phyloP scores from a whole-genome alignment of 208 protist genomes.

The Angomonas deanei region DNA sequence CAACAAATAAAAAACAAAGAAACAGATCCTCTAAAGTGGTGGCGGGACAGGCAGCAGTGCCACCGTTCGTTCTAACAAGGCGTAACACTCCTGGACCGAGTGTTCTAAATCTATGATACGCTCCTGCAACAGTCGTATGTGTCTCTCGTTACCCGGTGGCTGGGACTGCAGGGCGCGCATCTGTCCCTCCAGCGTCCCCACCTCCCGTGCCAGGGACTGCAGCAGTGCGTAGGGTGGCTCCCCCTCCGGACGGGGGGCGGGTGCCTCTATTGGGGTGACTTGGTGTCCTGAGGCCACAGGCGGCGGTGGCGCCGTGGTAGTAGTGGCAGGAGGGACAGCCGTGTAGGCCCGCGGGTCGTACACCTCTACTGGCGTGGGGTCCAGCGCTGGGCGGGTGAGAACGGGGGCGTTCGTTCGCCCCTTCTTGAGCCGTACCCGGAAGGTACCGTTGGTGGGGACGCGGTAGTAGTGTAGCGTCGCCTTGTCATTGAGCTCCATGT shows the following conservation, averaged over 20 bases:
- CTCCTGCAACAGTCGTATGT: slow-evolving; percentile 1
- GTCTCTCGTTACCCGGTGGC: neutral
- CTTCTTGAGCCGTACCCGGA: slow-evolving; percentile 26
- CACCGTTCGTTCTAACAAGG: slow-evolving; percentile 38
- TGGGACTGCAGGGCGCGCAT: neutral
- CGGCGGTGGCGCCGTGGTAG: neutral
- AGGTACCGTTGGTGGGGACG: slow-evolving; percentile 65
- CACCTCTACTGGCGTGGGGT: slow-evolving; percentile 5
- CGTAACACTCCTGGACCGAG: slow-evolving; percentile 39
- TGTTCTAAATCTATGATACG: slow-evolving; percentile 57
- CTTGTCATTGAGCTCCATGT: slow-evolving; percentile 83
- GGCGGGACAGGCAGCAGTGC: slow-evolving; percentile 25
- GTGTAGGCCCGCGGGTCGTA: slow-evolving; percentile 14
- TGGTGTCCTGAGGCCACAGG: neutral
- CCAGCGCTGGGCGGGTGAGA: neutral
- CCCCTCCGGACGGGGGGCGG: neutral
- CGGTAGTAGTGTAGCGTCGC: slow-evolving; percentile 81
- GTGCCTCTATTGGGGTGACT: neutral
- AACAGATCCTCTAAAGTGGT: too few species aligned
- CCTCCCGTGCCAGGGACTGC: neutral
- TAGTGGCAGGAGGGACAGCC: neutral
- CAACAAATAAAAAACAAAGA: neutral
- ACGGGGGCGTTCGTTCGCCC: neutral
- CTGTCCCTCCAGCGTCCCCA: neutral
- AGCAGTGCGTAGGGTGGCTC: neutral